Percentiles rank a stretch among this genome's conserved stretches.
These are phyloP conservation scores for Debaryomyces hansenii DNA, from an alignment of 805 yeast genomes.

Conservation along the genomic window DNA sequence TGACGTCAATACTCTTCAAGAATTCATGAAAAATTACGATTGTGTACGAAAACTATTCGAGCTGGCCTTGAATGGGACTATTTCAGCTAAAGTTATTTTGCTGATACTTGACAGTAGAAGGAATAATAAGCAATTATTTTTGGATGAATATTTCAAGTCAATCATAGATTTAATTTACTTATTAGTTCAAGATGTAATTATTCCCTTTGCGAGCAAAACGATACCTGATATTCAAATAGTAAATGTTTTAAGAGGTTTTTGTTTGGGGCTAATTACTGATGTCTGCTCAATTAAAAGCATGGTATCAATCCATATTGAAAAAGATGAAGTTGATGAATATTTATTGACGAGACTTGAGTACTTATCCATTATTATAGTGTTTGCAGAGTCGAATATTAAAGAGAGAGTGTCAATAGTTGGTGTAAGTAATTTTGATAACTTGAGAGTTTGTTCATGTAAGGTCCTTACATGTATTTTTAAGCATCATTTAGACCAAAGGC, in stretches of 20 bases:
- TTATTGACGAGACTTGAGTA: slow-evolving; percentile 61
- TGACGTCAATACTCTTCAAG: not conserved
- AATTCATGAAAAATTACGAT: not conserved
- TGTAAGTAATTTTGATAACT: slow-evolving; percentile 18
- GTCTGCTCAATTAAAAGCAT: slow-evolving; percentile 8
- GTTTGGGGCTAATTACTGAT: slow-evolving; percentile 12
- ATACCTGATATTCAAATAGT: not conserved
- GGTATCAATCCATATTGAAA: slow-evolving; percentile 10
- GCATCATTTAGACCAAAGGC: slow-evolving; percentile 50
- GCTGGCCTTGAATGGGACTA: slow-evolving; percentile 22
- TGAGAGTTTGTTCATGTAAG: slow-evolving; percentile 27
- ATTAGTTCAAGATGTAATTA: slow-evolving; percentile 27
- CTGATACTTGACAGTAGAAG: slow-evolving; percentile 40
- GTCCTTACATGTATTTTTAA: slow-evolving; percentile 35
- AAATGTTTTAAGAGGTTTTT: slow-evolving; percentile 8
- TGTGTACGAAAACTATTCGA: slow-evolving; percentile 5
- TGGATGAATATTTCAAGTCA: slow-evolving; percentile 44
- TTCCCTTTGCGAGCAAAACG: slow-evolving; percentile 11
- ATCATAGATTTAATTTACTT: slow-evolving; percentile 41
- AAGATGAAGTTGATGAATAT: slow-evolving; percentile 41
- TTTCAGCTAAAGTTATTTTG: slow-evolving; percentile 39
- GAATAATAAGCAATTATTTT: slow-evolving; percentile 43
- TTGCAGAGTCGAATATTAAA: slow-evolving; percentile 29
- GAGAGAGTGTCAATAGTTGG: slow-evolving; percentile 20
- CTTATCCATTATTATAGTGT: slow-evolving; percentile 42